Conservation (phyloP, 352 stramenopile genomes). For the Phytopythium boreale region DNA sequence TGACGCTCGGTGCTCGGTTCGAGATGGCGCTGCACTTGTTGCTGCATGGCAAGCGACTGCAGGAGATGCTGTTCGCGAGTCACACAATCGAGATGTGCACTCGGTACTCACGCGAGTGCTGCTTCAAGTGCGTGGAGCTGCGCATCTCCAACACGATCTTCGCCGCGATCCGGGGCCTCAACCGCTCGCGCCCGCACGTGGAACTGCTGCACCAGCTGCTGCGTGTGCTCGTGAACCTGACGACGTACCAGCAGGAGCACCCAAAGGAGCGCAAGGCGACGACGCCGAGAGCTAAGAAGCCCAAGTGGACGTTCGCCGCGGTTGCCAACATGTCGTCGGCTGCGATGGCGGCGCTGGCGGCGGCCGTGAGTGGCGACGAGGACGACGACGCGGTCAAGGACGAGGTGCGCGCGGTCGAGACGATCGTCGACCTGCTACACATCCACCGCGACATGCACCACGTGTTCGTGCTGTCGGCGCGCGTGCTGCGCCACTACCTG, state of each 20-base stretch:
- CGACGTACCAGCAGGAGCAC: conserved; percentile 52
- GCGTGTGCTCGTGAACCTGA: conserved; percentile 86
- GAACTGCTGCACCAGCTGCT: conserved; percentile 91
- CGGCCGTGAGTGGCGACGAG: conserved; percentile 3
- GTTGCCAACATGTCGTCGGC: conserved; percentile 6
- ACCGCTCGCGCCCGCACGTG: conserved; percentile 93
- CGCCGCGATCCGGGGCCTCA: conserved; percentile 90
- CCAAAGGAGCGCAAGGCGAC: conserved; percentile 23
- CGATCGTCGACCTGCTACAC: conserved; percentile 93
- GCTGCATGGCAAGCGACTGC: conserved; percentile 79
- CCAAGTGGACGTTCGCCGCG: conserved; percentile 9
- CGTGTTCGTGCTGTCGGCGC: conserved; percentile 69
- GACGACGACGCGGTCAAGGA: conserved; percentile 44
- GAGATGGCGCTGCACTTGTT: conserved; percentile 77
- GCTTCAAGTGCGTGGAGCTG: conserved; percentile 83
- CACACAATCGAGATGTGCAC: conserved; percentile 92
- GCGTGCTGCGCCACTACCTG: conserved; percentile 65
- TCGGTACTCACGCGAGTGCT: conserved; percentile 88
- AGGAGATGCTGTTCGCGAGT: conserved; percentile 91
- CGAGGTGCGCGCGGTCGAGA: conserved; percentile 71
- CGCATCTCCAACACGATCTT: conserved; percentile 91
- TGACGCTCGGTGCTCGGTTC: conserved; percentile 57
- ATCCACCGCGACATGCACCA: conserved; percentile 91
- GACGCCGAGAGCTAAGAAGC: conserved; percentile 30
- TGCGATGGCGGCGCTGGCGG: conserved; percentile 5